Conservation (phyloP, 345 rosid genomes). For the Populus euphratica region DNA sequence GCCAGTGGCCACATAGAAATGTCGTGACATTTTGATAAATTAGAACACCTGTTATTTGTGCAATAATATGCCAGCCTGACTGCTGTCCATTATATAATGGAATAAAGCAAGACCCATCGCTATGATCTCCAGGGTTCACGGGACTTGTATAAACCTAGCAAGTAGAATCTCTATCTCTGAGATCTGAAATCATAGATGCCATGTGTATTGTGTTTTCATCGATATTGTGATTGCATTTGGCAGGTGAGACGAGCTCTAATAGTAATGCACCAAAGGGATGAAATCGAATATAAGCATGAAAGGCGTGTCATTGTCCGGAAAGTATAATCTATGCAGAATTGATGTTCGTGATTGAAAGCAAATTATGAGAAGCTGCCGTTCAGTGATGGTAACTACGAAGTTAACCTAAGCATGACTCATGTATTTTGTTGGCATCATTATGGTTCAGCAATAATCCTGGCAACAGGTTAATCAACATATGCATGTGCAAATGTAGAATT, state of each 20-base stretch:
- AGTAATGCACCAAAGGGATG: slow-evolving; percentile 96
- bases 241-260: slow-evolving; percentile 97
- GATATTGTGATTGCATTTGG: background rate
- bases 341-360: background rate
- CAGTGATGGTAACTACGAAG: background rate
- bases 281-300: slow-evolving; percentile 88
- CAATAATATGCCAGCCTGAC: too few species aligned
- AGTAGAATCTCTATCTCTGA: background rate
- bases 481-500: background rate
- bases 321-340: slow-evolving; percentile 10
- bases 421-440: background rate
- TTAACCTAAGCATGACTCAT: background rate
- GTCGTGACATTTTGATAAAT: too few species aligned
- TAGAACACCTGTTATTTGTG: too few species aligned
- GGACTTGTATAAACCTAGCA: background rate
- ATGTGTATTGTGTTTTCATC: background rate
- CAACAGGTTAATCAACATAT: background rate
- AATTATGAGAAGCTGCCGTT: background rate
- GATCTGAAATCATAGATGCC: too few species aligned
- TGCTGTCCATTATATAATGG: background rate
- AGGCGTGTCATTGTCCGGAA: slow-evolving; percentile 78
- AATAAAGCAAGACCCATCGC: background rate
- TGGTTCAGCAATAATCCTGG: background rate
- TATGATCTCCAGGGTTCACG: background rate
- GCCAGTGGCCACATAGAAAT: too few species aligned